Evolutionary conservation across 192 early-diverging fungal species (phyloP), one percentile per base, ranked within the genome.

Genomic region (Spinellus fusiger): DNA sequence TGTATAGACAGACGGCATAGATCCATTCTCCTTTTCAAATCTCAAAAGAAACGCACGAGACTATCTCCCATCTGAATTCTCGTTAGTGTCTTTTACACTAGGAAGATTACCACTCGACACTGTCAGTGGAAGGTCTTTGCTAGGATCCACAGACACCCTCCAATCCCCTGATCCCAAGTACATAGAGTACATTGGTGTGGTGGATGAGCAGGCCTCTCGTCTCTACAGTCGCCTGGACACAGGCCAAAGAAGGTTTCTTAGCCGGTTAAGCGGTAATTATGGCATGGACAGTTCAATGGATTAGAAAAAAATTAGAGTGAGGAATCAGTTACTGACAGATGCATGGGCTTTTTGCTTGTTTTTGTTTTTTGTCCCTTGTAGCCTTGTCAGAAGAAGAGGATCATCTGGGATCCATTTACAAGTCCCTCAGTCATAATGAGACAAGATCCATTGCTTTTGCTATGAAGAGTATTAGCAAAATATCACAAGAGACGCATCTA

Each of bases 141-240:
- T 85, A 26, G 74, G 75, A 59, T 62, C 79, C 0, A 73, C 83
- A 58, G 77, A 80, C 16, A 70, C 71, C 16, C 75, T 87, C 27
- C 67, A 71, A 40, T 84, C 86, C 59, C 74, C 83, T 47, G 93
- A 97, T 73, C 76, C 84, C 31, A 77, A 87, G 38, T 97, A 93
- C 79, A 74, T 88, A 60, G 89, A 89, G 25, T 89, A 89, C 48
- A 91, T 95, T 71, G 84, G 86, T 37, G 93, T 91, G 62, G 94
- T 93, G 15, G 84, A 83, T 70, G 85, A 86, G 58, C 93, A 90
- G 56, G 73, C 83, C 0, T 76, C 84, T 49, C 92, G 92, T 57
- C 84, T 95, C 32, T 69, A 75, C 0, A 79, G 82, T 38, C 76
- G 71, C 23, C 68, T 92, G 28, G 83, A 87, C 57, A 85, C 83